phyloP scores from a whole-genome alignment of 1,139 yeast genomes.

The Lodderomyces oxycetoniae region DNA sequence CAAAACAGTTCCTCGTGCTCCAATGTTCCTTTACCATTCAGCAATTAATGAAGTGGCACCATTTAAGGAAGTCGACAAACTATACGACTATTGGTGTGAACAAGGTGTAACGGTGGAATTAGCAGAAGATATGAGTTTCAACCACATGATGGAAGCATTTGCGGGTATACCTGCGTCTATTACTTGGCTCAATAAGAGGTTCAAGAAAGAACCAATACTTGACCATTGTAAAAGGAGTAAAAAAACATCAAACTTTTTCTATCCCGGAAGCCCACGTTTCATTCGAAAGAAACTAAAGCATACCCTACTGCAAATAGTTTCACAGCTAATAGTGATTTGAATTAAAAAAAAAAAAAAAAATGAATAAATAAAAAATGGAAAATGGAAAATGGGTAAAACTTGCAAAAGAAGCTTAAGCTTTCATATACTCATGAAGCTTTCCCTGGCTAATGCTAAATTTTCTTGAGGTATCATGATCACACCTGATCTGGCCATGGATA shows the following conservation, averaged over 20 bases:
- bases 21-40: slow-evolving; percentile 33
- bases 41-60: slow-evolving; percentile 28
- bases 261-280: slow-evolving; percentile 14
- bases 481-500: slow-evolving; percentile 61
- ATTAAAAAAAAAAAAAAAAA: too few relatives aligned
- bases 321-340: too few relatives aligned
- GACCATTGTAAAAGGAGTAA: slow-evolving; percentile 23
- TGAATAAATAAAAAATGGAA: too few relatives aligned
- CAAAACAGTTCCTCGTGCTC: slow-evolving; percentile 23
- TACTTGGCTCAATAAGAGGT: slow-evolving; percentile 20
- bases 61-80: slow-evolving; percentile 19
- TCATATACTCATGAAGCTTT: not conserved
- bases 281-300: not conserved
- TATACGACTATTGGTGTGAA: slow-evolving; percentile 28
- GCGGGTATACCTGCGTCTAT: slow-evolving; percentile 30
- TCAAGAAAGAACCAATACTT: slow-evolving; percentile 13
- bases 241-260: slow-evolving; percentile 21
- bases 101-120: slow-evolving; percentile 26
- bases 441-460: slow-evolving; percentile 22
- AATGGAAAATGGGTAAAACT: too few relatives aligned
- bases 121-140: slow-evolving; percentile 21
- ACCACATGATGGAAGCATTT: slow-evolving; percentile 25
- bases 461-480: slow-evolving; percentile 58
- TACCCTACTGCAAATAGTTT: too few relatives aligned
- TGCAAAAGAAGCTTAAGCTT: too few relatives aligned